Evolutionary conservation across 768 basidiomycete species (phyloP).

Genomic region (Suillus brevipes): DNA sequence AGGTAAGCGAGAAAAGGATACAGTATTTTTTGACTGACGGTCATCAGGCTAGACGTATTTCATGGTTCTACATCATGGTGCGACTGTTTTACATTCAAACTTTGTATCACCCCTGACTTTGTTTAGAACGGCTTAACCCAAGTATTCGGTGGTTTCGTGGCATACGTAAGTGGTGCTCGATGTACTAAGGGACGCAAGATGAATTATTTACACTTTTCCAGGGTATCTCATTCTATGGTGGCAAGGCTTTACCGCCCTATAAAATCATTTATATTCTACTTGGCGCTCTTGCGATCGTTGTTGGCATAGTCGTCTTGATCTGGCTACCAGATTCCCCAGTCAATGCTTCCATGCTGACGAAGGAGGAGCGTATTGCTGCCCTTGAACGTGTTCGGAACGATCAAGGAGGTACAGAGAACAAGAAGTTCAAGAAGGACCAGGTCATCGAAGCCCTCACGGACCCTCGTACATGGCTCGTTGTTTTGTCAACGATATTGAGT

Average conservation of each 20-base stretch:
- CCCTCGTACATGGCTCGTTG: conserved; percentile 61
- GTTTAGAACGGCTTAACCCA: conserved; percentile 57
- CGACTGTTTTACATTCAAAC: conserved; percentile 2
- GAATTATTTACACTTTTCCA: conserved; percentile 19
- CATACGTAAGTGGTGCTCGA: conserved; percentile 45
- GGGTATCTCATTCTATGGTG: conserved; percentile 58
- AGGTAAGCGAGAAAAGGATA: conserved; percentile 32
- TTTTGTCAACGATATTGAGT: conserved; percentile 60
- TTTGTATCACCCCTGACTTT: neutral
- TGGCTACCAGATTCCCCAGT: conserved; percentile 70
- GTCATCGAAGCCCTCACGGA: conserved; percentile 57
- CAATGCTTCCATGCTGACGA: conserved; percentile 53
- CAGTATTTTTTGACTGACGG: conserved; percentile 10
- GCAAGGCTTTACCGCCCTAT: conserved; percentile 50
- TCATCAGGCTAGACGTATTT: conserved; percentile 51
- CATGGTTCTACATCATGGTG: conserved; percentile 71
- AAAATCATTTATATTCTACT: conserved; percentile 63
- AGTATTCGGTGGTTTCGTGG: conserved; percentile 63
- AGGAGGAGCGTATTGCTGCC: conserved; percentile 60
- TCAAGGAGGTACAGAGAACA: conserved; percentile 63
- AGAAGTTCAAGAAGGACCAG: conserved; percentile 58
- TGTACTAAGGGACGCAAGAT: neutral
- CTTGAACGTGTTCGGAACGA: conserved; percentile 69
- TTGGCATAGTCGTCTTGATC: conserved; percentile 55
- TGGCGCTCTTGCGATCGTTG: conserved; percentile 58